phyloP scores from a whole-genome alignment of 441 rosid species.

The Caryocar brasiliense region DNA sequence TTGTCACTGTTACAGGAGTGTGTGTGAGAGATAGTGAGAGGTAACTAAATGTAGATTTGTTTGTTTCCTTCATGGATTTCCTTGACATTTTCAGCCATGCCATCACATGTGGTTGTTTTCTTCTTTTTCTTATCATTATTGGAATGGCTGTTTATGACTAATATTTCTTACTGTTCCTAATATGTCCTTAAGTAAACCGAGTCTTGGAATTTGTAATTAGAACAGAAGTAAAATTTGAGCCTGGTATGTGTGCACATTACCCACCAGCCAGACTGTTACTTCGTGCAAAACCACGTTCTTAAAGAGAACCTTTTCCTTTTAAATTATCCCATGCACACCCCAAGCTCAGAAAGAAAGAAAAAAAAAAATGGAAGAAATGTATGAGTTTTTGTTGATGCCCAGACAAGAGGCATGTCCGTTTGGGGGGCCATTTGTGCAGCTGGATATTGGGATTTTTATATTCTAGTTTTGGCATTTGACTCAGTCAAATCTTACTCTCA shows the following conservation, averaged over 20 bases:
- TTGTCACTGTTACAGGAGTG: neutral
- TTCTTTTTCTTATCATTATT: neutral
- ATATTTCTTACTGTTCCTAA: neutral
- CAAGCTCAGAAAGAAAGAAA: neutral
- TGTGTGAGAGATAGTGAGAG: neutral
- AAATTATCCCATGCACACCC: too few relatives aligned
- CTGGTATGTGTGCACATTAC: neutral
- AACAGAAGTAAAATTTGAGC: too few relatives aligned
- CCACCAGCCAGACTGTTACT: conserved; percentile 15
- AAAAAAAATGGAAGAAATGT: neutral
- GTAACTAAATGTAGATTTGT: neutral
- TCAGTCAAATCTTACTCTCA: neutral
- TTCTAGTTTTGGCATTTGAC: neutral
- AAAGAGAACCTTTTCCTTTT: neutral
- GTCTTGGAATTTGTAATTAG: too few relatives aligned
- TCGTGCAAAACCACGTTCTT: conserved; percentile 8
- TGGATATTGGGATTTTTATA: neutral
- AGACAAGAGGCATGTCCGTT: conserved; percentile 20
- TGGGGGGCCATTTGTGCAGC: neutral
- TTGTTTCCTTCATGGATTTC: conserved; percentile 1
- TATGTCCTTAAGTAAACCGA: neutral
- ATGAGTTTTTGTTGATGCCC: neutral
- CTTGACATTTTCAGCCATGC: neutral
- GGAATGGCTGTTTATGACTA: neutral
- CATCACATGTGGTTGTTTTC: conserved; percentile 13